These are phyloP conservation scores for Globisporangium nodosum DNA, from an alignment of 352 stramenopile genomes.

Conservation along the genomic window DNA sequence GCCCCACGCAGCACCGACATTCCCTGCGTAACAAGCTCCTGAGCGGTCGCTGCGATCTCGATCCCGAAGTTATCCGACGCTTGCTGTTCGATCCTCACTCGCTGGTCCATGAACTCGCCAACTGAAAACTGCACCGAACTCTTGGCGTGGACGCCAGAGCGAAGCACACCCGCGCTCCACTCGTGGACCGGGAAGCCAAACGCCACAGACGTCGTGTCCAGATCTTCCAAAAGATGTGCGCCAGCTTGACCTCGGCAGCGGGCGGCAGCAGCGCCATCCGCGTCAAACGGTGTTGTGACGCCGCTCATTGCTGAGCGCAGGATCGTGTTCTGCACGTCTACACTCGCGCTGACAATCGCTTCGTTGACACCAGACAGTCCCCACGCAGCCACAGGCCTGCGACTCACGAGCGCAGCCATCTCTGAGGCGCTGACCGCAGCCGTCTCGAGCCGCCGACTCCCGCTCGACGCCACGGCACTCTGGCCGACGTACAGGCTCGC, in stretches of 20 bases:
- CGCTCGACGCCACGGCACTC: too few species aligned
- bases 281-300: not conserved
- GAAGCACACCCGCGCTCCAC: conserved; percentile 23
- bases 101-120: not conserved
- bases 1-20: not conserved
- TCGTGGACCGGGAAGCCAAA: conserved; percentile 27
- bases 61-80: not conserved
- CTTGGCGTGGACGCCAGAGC: not conserved
- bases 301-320: not conserved
- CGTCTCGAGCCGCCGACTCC: too few species aligned
- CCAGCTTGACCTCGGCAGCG: not conserved
- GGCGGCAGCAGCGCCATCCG: conserved; percentile 1
- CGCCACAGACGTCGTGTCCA: conserved; percentile 31
- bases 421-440: conserved; percentile 4
- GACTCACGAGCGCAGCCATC: not conserved
- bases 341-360: not conserved
- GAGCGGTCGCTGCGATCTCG: not conserved
- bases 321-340: not conserved
- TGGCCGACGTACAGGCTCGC: conserved; percentile 49
- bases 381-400: not conserved
- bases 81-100: not conserved
- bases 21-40: not conserved
- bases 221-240: conserved; percentile 16
- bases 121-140: not conserved
- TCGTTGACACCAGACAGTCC: too few species aligned